phyloP scores from a whole-genome alignment of 495 filamentous ascomycete genomes.

The Penicillium cosmopolitanum region DNA sequence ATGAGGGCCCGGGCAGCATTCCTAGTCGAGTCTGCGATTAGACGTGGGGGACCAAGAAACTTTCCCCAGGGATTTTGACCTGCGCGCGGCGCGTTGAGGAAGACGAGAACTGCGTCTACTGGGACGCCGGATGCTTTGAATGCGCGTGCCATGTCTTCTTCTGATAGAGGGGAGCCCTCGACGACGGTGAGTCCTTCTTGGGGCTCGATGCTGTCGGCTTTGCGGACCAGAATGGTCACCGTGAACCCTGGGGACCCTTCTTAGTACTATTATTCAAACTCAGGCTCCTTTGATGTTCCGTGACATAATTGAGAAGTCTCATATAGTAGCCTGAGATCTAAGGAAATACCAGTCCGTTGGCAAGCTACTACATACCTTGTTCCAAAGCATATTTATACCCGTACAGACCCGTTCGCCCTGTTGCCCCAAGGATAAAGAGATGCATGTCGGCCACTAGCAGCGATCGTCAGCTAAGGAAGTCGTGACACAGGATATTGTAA shows the following conservation, averaged over 20 bases:
- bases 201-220: background rate
- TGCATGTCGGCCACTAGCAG: constrained; percentile 7
- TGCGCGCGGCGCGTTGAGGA: constrained; percentile 10
- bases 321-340: no score
- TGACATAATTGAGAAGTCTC: background rate
- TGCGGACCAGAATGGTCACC: background rate
- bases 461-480: no score
- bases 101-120: constrained; percentile 8
- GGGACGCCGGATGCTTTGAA: constrained; percentile 12
- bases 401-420: constrained; percentile 8
- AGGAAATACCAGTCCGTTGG: background rate
- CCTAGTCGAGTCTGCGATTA: constrained; percentile 13
- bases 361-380: constrained; percentile 7
- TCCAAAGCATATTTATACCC: constrained; percentile 16
- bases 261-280: background rate
- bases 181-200: constrained; percentile 7
- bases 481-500: no score
- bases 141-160: constrained; percentile 12
- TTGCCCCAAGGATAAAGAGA: constrained; percentile 17
- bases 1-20: constrained; percentile 2
- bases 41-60: constrained; percentile 12
- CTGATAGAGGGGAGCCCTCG: constrained; percentile 11
- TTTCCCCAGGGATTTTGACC: constrained; percentile 16
- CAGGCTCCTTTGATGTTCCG: background rate
- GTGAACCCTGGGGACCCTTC: background rate